Evolutionary conservation across 345 rosid species (phyloP).

Genomic region (Raphanus raphanistrum): DNA sequence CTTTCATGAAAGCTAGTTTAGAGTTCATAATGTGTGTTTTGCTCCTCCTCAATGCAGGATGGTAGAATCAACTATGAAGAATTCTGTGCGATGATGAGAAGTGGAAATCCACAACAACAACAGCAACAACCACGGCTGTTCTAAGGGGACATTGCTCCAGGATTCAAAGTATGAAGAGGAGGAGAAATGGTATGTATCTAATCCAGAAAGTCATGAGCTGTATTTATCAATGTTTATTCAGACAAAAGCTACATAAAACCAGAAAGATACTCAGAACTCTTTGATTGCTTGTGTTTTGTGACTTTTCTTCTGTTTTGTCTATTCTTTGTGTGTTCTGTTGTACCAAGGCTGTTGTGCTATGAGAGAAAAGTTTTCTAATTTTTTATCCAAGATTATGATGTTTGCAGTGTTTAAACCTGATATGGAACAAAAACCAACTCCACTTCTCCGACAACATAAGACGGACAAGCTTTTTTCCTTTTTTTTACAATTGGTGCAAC

Average conservation of each 20-base stretch:
- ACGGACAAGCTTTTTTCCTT: neutral
- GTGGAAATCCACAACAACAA: conserved; percentile 57
- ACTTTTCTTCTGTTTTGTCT: neutral
- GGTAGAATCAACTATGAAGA: conserved; percentile 89
- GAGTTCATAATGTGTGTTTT: neutral
- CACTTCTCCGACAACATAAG: neutral
- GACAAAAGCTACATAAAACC: conserved; percentile 13
- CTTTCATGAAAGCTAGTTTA: conserved; percentile 2
- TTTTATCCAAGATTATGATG: neutral
- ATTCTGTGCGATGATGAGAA: conserved; percentile 87
- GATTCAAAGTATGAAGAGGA: conserved; percentile 13
- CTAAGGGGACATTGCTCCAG: conserved; percentile 27
- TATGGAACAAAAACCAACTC: neutral
- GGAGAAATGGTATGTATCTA: conserved; percentile 19
- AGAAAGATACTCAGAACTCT: conserved; percentile 33
- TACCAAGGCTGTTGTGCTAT: conserved; percentile 32
- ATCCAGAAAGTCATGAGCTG: conserved; percentile 29
- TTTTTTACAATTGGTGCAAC: neutral
- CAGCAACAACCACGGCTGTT: conserved; percentile 46
- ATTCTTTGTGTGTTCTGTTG: neutral
- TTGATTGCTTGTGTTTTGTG: conserved; percentile 24
- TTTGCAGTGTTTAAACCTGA: neutral
- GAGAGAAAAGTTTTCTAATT: conserved; percentile 18
- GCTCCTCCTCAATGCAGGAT: conserved; percentile 48
- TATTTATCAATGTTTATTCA: conserved; percentile 19